Evolutionary conservation across 163 green algal species (phyloP).

Genomic region (Scenedesmus sp.): DNA sequence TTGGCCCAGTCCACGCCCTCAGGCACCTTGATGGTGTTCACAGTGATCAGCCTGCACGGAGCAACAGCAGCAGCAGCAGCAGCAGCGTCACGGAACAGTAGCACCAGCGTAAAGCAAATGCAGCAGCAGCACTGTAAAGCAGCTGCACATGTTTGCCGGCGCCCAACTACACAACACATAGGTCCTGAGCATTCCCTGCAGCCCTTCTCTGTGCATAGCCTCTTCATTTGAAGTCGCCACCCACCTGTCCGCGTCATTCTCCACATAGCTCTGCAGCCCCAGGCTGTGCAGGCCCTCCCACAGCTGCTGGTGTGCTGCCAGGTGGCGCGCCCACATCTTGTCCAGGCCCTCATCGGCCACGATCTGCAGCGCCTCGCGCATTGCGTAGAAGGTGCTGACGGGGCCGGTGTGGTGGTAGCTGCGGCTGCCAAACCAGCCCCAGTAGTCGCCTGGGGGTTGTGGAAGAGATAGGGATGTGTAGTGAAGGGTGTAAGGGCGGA

Average conservation of each 20-base stretch:
- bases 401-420: slow-evolving; percentile 96
- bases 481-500: too few relatives aligned
- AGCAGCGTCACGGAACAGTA: neutral
- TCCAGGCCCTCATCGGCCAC: slow-evolving; percentile 90
- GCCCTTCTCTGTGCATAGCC: too few relatives aligned
- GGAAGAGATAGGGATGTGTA: too few relatives aligned
- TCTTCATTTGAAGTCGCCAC: too few relatives aligned
- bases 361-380: slow-evolving; percentile 94
- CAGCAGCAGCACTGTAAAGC: too few relatives aligned
- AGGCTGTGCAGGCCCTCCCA: slow-evolving; percentile 88
- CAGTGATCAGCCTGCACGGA: slow-evolving; percentile 84
- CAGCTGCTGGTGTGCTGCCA: slow-evolving; percentile 81
- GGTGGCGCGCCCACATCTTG: slow-evolving; percentile 78
- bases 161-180: too few relatives aligned
- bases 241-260: slow-evolving; percentile 63
- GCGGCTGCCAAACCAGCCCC: slow-evolving; percentile 88
- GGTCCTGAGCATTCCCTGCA: too few relatives aligned
- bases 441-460: slow-evolving; percentile 74
- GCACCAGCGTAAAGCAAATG: too few relatives aligned
- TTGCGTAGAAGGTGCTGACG: slow-evolving; percentile 90
- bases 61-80: neutral
- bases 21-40: slow-evolving; percentile 97
- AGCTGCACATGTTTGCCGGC: too few relatives aligned
- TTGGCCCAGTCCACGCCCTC: slow-evolving; percentile 88
- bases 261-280: slow-evolving; percentile 91